Evolutionary conservation across 106 monocot species (phyloP), one percentile per base, ranked within the genome.

Genomic region (Phalaenopsis aphrodite): DNA sequence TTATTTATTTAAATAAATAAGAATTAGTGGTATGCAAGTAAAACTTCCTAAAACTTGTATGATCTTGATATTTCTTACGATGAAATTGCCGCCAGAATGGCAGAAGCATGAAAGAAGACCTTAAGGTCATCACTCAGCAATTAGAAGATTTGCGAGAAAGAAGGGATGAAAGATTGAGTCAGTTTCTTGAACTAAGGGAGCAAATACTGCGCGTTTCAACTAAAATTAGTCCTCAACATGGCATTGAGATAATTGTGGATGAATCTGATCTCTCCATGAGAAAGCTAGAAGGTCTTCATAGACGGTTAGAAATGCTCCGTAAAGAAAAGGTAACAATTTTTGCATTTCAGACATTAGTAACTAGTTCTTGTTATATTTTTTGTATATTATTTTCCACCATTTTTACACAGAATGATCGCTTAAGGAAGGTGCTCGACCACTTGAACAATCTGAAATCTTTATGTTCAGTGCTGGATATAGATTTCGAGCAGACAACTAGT

Each of bases 141-240:
- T 82, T 94, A 41, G 94, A 89, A 77, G 91, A 88, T 55, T 87
- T 91, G 91, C 61, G 79, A 46, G 83, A 84, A 73, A 89, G 77
- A 84, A 89, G 80, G 79, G 78, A 21, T 64, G 89, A 88, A 24
- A 88, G 89, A 75, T 55, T 75, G 83, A 83, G 77, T n/a, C 81
- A 88, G 66, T 91, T 91, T 79, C 42, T 85, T 6, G 84, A 90
- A 74, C 73, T 91, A 66, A 56, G 85, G 71, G 85, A 91, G 17
- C 86, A 85, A 46, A 85, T 89, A 79, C 78, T 82, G 11, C 84
- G 84, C 46, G 85, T 89, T 38, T 79, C 77, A 30, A 72, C 17
- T 52, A 91, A 91, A 78, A 83, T 94, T 48, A 81, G 83, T 41
- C 81, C 72, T 78, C 82, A 84, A 8, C 15, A 55, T 75, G 48